Conservation (phyloP, 1,284 basidiomycete species). For the Cerrena zonata region DNA sequence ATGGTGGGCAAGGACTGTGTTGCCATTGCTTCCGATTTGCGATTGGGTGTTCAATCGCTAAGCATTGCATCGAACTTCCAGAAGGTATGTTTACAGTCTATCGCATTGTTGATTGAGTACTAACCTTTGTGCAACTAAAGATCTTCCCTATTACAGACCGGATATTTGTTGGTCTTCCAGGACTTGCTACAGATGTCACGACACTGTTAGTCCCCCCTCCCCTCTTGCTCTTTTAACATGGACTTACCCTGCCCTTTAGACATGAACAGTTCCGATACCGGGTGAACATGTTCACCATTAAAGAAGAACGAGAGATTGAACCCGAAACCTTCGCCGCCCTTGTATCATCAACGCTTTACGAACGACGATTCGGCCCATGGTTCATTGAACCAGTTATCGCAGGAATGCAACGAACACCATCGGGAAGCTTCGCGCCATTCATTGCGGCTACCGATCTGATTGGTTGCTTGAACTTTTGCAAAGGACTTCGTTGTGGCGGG, state of each 20-base stretch:
- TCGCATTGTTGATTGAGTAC: not conserved
- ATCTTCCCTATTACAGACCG: conserved; percentile 93
- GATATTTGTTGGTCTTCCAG: conserved; percentile 88
- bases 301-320: conserved; percentile 95
- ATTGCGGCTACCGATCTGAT: conserved; percentile 96
- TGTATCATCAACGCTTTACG: conserved; percentile 95
- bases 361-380: conserved; percentile 93
- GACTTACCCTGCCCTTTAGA: conserved; percentile 35
- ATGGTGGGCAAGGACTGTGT: conserved; percentile 99
- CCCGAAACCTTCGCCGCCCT: conserved; percentile 95
- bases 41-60: conserved; percentile 86
- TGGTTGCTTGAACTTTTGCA: conserved; percentile 89
- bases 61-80: conserved; percentile 91
- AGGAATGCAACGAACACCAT: conserved; percentile 74
- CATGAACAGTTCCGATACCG: conserved; percentile 87
- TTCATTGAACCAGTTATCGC: conserved; percentile 97
- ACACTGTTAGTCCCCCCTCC: conserved; percentile 67
- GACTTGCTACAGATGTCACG: conserved; percentile 88
- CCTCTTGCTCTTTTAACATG: not conserved
- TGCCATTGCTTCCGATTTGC: conserved; percentile 93
- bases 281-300: conserved; percentile 99
- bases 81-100: conserved; percentile 52
- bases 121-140: conserved; percentile 36
- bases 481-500: conserved; percentile 98
- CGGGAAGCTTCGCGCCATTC: conserved; percentile 80